phyloP scores from a whole-genome alignment of 495 filamentous ascomycete species.

The Cercophora scortea region DNA sequence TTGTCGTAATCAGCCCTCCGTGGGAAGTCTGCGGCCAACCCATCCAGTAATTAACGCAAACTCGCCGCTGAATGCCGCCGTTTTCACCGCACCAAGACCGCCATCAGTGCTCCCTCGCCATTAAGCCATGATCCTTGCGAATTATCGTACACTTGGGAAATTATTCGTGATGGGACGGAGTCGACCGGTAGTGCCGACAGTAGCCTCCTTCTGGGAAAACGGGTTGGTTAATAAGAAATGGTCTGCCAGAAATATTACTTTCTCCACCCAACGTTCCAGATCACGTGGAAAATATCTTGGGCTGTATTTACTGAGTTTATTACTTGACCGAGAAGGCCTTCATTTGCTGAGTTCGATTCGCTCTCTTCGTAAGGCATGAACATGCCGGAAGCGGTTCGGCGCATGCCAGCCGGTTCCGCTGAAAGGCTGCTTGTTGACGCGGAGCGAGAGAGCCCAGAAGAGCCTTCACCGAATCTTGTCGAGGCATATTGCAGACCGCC shows the following conservation, averaged over 20 bases:
- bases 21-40: not conserved
- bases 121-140: not conserved
- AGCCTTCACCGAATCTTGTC: constrained; percentile 4
- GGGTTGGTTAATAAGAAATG: constrained; percentile 26
- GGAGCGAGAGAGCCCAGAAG: constrained; percentile 24
- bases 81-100: too few relatives aligned
- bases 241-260: constrained; percentile 39
- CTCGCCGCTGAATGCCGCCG: too few relatives aligned
- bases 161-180: constrained; percentile 18
- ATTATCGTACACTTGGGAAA: constrained; percentile 24
- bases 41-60: too few relatives aligned
- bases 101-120: not conserved
- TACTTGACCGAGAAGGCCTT: constrained; percentile 66
- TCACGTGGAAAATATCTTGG: constrained; percentile 89
- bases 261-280: constrained; percentile 97
- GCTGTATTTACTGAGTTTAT: constrained; percentile 95
- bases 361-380: constrained; percentile 75
- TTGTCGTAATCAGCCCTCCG: constrained; percentile 11
- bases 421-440: constrained; percentile 25
- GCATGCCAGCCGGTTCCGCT: constrained; percentile 48
- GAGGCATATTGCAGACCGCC: constrained; percentile 20
- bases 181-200: constrained; percentile 18
- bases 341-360: constrained; percentile 48
- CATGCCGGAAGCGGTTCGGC: constrained; percentile 72
- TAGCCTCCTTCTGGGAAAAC: constrained; percentile 28